Conservation (phyloP, 768 basidiomycete species). For the Postia placenta region DNA sequence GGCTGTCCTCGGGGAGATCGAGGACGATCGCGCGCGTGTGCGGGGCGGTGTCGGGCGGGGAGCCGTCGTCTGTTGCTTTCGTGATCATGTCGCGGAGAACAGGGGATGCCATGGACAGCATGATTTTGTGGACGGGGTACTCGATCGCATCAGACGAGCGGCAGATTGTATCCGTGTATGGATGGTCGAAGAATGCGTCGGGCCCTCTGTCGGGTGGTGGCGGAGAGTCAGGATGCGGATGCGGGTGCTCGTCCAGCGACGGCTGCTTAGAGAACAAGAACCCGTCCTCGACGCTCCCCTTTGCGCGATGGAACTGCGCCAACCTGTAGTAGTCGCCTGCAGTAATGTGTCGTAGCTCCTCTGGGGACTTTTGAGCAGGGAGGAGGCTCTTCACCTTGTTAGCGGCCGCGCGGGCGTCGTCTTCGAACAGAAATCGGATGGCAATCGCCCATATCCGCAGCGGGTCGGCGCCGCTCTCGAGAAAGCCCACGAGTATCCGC, state of each 20-base stretch:
- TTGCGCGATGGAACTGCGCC: constrained; percentile 1
- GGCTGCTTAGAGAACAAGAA: background rate
- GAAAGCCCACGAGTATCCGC: background rate
- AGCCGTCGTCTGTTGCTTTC: background rate
- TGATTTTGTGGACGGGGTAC: constrained; percentile 29
- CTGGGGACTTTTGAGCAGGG: background rate
- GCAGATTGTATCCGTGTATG: constrained; percentile 38
- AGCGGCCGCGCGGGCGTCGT: background rate
- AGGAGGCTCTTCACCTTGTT: background rate
- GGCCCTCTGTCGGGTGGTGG: no score
- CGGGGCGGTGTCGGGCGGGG: no score
- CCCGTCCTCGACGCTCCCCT: background rate
- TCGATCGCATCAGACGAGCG: constrained; percentile 44
- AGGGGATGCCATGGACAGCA: constrained; percentile 30
- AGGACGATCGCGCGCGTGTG: no score
- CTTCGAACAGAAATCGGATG: background rate
- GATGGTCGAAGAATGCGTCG: background rate
- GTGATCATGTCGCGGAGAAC: constrained; percentile 17
- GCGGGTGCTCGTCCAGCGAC: background rate
- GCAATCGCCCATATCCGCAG: constrained; percentile 3
- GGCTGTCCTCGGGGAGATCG: background rate
- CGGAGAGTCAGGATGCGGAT: background rate
- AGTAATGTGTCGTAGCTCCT: constrained; percentile 6
- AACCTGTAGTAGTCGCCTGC: constrained; percentile 6
- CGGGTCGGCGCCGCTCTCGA: background rate